These are phyloP conservation scores for Boletus rufocinnamomeus DNA, from an alignment of 768 basidiomycete genomes.

Conservation along the genomic window DNA sequence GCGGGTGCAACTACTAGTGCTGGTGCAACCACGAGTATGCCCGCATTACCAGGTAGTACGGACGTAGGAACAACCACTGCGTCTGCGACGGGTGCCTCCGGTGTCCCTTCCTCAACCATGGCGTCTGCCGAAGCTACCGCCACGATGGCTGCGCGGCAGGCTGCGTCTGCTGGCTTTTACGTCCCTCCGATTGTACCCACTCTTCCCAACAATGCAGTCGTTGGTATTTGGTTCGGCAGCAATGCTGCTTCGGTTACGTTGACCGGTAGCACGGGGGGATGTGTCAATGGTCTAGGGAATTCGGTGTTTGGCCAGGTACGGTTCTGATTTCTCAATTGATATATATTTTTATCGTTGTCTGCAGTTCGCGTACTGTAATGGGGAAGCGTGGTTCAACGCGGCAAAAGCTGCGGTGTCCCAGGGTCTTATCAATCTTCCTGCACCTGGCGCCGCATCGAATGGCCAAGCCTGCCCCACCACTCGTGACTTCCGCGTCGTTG, in stretches of 20 bases:
- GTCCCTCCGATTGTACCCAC: conserved; percentile 27
- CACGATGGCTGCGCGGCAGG: conserved; percentile 14
- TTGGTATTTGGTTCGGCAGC: conserved; percentile 33
- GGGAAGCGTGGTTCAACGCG: conserved; percentile 26
- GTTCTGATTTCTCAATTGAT: background rate
- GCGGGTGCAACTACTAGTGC: background rate
- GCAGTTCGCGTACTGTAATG: conserved; percentile 32
- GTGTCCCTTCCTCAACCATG: background rate
- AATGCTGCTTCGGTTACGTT: conserved; percentile 26
- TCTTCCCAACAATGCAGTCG: conserved; percentile 25
- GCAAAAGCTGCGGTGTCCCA: conserved; percentile 20
- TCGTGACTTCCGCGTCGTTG: conserved; percentile 31
- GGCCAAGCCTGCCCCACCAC: conserved; percentile 31
- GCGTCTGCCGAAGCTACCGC: background rate
- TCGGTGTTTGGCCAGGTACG: conserved; percentile 31
- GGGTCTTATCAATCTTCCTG: conserved; percentile 23
- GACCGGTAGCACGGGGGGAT: conserved; percentile 24
- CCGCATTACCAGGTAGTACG: background rate
- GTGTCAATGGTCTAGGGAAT: conserved; percentile 25
- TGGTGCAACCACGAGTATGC: background rate
- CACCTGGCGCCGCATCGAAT: conserved; percentile 21
- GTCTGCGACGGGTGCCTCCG: background rate
- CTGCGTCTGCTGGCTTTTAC: conserved; percentile 20
- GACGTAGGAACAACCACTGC: background rate
- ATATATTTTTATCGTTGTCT: background rate